Evolutionary conservation across 257 asterid species (phyloP).

Genomic region (Eustoma russellianum): DNA sequence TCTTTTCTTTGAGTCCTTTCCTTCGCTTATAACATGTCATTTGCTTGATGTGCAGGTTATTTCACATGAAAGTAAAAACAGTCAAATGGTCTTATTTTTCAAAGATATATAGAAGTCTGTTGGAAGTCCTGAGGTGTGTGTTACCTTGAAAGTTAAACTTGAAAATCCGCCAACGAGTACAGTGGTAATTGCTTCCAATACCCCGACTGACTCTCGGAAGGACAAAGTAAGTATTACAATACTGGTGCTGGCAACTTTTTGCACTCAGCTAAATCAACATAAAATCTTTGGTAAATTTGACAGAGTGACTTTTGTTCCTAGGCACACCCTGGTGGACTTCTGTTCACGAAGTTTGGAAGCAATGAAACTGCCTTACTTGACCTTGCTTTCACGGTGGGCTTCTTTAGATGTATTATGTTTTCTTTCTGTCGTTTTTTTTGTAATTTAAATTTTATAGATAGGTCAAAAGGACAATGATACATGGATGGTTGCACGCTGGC

Average conservation of each 20-base stretch:
- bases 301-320: conserved; percentile 21
- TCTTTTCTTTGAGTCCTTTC: conserved; percentile 4
- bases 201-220: conserved; percentile 60
- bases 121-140: conserved; percentile 59
- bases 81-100: conserved; percentile 79
- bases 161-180: conserved; percentile 81
- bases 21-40: background rate
- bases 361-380: conserved; percentile 84
- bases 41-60: conserved; percentile 44
- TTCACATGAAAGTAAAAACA: conserved; percentile 57
- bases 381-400: conserved; percentile 76
- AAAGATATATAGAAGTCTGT: conserved; percentile 88
- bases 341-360: conserved; percentile 78
- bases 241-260: background rate
- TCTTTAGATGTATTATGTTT: background rate
- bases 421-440: conserved; percentile 1
- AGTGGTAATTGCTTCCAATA: conserved; percentile 75
- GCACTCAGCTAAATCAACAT: background rate
- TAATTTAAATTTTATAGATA: too few species aligned
- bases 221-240: conserved; percentile 55
- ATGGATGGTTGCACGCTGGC: too few species aligned
- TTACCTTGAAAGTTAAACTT: conserved; percentile 58
- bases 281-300: background rate
- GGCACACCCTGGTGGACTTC: conserved; percentile 83
- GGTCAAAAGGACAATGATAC: too few species aligned